A percentile compares a stretch with the other conserved stretches of the same genome.
Evolutionary conservation across 2,329 filamentous ascomycete genomes (phyloP).

Genomic region (Ophiostoma montium): DNA sequence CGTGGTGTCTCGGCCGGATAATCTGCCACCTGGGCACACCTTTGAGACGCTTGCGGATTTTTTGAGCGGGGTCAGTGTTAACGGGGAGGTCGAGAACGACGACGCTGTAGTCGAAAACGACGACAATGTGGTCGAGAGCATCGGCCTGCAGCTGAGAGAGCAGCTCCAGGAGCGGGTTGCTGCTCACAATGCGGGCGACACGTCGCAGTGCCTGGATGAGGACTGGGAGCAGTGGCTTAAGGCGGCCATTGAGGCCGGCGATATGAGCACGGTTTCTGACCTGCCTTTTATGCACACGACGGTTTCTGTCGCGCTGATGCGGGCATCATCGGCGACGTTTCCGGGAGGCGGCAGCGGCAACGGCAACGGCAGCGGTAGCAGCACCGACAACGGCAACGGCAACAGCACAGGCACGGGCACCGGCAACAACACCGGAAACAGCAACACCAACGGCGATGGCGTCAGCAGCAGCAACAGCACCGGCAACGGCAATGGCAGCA

Average conservation of each 20-base stretch:
- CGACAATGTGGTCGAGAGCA: constrained; percentile 35
- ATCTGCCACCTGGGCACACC: too few relatives aligned
- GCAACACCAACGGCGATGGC: background rate
- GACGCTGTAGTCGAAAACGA: constrained; percentile 28
- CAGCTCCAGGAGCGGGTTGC: constrained; percentile 51
- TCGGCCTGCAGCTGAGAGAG: constrained; percentile 49
- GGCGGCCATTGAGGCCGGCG: constrained; percentile 50
- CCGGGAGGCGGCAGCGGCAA: too few relatives aligned
- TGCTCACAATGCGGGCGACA: constrained; percentile 45
- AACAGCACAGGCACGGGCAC: too few relatives aligned
- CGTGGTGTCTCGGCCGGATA: too few relatives aligned
- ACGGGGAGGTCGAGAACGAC: background rate
- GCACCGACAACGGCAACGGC: too few relatives aligned
- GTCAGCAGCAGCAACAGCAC: background rate
- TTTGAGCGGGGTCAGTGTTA: background rate
- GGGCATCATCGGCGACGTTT: too few relatives aligned
- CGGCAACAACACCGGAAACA: too few relatives aligned
- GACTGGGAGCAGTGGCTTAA: constrained; percentile 66
- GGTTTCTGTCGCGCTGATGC: background rate
- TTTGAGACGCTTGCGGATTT: too few relatives aligned
- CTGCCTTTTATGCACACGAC: constrained; percentile 16
- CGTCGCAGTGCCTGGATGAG: constrained; percentile 47
- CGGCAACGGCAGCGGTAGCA: too few relatives aligned
- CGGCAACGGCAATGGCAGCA: background rate
- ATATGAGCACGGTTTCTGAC: constrained; percentile 32